phyloP scores from a whole-genome alignment of 768 basidiomycete genomes.

The Suillus cothurnatus region DNA sequence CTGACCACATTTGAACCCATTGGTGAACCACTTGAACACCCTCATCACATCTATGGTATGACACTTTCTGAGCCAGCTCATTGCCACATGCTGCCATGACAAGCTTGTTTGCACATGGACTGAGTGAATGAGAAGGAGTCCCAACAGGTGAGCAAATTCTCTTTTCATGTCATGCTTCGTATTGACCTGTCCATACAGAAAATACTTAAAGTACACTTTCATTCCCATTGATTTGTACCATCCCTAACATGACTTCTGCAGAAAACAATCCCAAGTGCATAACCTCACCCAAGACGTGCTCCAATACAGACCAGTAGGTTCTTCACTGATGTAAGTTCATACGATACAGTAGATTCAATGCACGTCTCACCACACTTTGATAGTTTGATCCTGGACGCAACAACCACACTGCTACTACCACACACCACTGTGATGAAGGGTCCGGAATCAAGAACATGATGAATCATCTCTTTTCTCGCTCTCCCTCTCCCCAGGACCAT shows the following conservation, averaged over 20 bases:
- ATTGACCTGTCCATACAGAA: not conserved
- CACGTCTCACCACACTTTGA: not conserved
- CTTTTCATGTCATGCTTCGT: not conserved
- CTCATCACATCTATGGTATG: not conserved
- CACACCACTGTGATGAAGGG: not conserved
- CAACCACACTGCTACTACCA: not conserved
- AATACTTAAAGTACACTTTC: not conserved
- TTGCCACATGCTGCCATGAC: not conserved
- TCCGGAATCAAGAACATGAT: not conserved
- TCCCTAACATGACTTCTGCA: too few relatives aligned
- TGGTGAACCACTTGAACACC: not conserved
- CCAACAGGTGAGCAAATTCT: not conserved
- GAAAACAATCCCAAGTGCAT: not conserved
- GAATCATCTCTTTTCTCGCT: not conserved
- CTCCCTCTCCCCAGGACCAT: not conserved
- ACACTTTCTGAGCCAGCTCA: not conserved
- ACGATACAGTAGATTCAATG: not conserved
- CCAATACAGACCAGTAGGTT: not conserved
- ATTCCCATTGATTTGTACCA: too few relatives aligned
- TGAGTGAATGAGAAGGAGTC: not conserved
- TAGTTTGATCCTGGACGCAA: not conserved
- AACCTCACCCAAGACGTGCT: not conserved
- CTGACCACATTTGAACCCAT: not conserved
- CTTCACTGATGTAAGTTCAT: not conserved
- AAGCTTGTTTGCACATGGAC: not conserved